Conservation (phyloP, 768 basidiomycete species). For the Xerocomus potaroensis region DNA sequence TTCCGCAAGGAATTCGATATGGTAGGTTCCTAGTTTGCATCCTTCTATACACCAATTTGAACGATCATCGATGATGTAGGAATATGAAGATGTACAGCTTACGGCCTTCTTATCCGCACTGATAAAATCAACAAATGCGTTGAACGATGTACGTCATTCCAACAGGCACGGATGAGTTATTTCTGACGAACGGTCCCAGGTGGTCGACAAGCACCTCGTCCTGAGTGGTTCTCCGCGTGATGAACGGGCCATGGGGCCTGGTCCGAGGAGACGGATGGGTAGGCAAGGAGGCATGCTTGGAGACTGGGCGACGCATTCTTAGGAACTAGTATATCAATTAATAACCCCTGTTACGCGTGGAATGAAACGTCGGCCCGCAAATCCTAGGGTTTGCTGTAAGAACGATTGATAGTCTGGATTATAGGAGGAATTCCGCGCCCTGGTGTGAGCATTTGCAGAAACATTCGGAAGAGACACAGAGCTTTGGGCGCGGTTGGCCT, state of each 20-base stretch:
- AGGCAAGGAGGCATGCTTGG: constrained; percentile 41
- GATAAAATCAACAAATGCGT: constrained; percentile 80
- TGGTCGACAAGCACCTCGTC: constrained; percentile 76
- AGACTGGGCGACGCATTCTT: constrained; percentile 57
- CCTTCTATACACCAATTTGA: too few species aligned
- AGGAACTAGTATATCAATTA: constrained; percentile 1
- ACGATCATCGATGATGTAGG: constrained; percentile 52
- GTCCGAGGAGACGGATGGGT: constrained; percentile 48
- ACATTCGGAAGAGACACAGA: too few species aligned
- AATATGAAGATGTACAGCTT: constrained; percentile 93
- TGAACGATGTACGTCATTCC: constrained; percentile 76
- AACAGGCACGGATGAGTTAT: background rate
- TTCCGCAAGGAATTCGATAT: constrained; percentile 90
- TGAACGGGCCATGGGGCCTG: constrained; percentile 40
- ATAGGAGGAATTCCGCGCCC: too few species aligned
- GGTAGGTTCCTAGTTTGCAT: constrained; percentile 37
- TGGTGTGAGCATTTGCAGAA: too few species aligned
- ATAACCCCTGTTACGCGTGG: too few species aligned
- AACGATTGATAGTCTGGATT: too few species aligned
- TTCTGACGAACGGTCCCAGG: constrained; percentile 32
- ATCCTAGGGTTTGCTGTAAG: too few species aligned
- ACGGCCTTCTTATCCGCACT: constrained; percentile 84
- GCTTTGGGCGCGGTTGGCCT: too few species aligned
- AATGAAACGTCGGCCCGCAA: too few species aligned
- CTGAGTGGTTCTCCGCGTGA: constrained; percentile 55